Evolutionary conservation across 345 rosid genomes (phyloP).

Genomic region (Arabis alpina): DNA sequence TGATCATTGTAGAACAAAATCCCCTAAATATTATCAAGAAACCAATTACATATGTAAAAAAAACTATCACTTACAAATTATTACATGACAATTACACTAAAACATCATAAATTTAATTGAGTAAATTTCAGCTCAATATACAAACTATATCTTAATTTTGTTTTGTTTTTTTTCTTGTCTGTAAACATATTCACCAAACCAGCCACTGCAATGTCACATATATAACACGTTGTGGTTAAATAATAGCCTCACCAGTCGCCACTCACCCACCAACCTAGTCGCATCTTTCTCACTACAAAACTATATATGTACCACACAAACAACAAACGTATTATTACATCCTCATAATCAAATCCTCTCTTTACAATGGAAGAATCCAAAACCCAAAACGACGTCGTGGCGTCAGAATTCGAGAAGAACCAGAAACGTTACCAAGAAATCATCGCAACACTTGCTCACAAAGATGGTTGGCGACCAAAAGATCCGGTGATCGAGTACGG

Average conservation of each 20-base stretch:
- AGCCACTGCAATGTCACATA: background rate
- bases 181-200: no score
- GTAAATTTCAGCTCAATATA: no score
- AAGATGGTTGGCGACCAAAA: conserved; percentile 38
- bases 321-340: conserved; percentile 8
- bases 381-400: conserved; percentile 7
- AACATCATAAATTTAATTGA: no score
- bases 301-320: conserved; percentile 19
- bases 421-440: conserved; percentile 39
- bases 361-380: conserved; percentile 38
- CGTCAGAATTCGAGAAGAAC: conserved; percentile 40
- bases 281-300: background rate
- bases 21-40: no score
- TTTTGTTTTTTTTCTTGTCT: no score
- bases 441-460: conserved; percentile 37
- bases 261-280: conserved; percentile 35
- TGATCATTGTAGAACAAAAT: no score
- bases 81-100: no score
- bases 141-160: no score
- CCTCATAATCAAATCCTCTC: background rate
- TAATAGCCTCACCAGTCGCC: conserved; percentile 9
- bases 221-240: conserved; percentile 31
- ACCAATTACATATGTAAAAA: no score
- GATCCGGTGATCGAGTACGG: conserved; percentile 37
- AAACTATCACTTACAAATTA: no score